These are phyloP conservation scores for Globisporangium mamillatum DNA, from an alignment of 352 stramenopile species.

Conservation along the genomic window DNA sequence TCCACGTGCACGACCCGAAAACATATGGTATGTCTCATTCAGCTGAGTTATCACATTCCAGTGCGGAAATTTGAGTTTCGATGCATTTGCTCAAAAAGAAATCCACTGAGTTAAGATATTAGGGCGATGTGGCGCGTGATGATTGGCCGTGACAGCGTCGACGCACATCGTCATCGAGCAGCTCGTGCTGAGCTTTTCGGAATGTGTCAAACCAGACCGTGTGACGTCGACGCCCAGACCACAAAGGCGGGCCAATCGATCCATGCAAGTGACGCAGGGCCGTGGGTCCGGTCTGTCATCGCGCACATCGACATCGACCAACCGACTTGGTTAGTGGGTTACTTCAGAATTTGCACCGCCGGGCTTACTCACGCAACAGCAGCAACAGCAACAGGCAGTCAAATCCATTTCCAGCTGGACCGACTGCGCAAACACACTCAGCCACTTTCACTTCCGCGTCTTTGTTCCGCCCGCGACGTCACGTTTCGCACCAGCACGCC, in stretches of 20 bases:
- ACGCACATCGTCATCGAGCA: not conserved
- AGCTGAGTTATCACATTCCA: not conserved
- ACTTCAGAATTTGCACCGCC: conserved; percentile 11
- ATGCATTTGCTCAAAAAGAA: not conserved
- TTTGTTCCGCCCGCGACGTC: conserved; percentile 1
- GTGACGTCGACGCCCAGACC: conserved; percentile 1
- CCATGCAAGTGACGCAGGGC: conserved; percentile 1
- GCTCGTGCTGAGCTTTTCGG: not conserved
- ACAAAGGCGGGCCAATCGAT: not conserved
- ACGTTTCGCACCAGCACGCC: conserved; percentile 1
- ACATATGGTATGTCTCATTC: not conserved
- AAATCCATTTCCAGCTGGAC: not conserved
- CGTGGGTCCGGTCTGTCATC: conserved; percentile 3
- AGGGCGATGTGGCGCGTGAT: not conserved
- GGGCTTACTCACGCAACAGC: not conserved
- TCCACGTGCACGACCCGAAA: not conserved
- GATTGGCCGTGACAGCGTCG: conserved; percentile 7
- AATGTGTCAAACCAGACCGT: conserved; percentile 5
- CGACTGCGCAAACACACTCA: conserved; percentile 8
- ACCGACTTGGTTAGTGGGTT: not conserved
- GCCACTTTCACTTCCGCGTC: not conserved
- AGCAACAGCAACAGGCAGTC: not conserved
- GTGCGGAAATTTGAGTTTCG: not conserved
- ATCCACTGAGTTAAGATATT: not conserved
- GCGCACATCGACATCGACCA: not conserved